Conservation (phyloP, 2,329 filamentous ascomycete species). For the Ramularia endophylla region DNA sequence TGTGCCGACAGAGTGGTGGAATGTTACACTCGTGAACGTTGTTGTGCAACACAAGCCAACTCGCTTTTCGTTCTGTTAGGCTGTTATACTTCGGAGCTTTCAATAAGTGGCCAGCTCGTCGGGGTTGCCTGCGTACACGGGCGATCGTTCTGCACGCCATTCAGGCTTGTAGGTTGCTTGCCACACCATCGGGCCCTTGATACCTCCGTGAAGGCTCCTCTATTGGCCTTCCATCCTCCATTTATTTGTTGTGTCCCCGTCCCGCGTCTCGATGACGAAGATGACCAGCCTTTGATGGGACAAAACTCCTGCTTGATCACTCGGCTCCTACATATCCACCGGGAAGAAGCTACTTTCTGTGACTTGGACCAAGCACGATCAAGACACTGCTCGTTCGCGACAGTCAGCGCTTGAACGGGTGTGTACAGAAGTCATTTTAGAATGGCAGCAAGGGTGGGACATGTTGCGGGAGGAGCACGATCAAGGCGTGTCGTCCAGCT, state of each 20-base stretch:
- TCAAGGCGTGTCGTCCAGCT: constrained; percentile 1
- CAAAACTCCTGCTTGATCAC: constrained; percentile 6
- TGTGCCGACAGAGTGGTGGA: constrained; percentile 16
- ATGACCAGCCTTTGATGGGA: constrained; percentile 7
- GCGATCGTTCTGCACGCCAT: constrained; percentile 11
- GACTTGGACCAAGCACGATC: constrained; percentile 8
- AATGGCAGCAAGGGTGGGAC: not conserved
- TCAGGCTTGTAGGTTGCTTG: constrained; percentile 12
- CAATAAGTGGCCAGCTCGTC: constrained; percentile 5
- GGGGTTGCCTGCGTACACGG: constrained; percentile 11
- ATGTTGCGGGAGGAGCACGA: not conserved
- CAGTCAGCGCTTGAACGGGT: not conserved
- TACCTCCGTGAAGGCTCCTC: constrained; percentile 7
- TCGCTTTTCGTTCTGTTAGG: constrained; percentile 17
- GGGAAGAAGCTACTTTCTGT: constrained; percentile 9
- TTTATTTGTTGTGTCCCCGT: constrained; percentile 2
- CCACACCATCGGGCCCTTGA: constrained; percentile 11
- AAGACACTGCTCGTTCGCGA: not conserved
- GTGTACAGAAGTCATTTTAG: not conserved
- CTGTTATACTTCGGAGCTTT: constrained; percentile 11
- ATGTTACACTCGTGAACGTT: constrained; percentile 25
- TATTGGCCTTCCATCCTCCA: constrained; percentile 6
- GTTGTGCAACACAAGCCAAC: constrained; percentile 20
- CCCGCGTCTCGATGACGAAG: constrained; percentile 1
- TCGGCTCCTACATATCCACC: constrained; percentile 4